phyloP scores from a whole-genome alignment of 2,329 filamentous ascomycete genomes.

The Pseudocercospora crystallina region DNA sequence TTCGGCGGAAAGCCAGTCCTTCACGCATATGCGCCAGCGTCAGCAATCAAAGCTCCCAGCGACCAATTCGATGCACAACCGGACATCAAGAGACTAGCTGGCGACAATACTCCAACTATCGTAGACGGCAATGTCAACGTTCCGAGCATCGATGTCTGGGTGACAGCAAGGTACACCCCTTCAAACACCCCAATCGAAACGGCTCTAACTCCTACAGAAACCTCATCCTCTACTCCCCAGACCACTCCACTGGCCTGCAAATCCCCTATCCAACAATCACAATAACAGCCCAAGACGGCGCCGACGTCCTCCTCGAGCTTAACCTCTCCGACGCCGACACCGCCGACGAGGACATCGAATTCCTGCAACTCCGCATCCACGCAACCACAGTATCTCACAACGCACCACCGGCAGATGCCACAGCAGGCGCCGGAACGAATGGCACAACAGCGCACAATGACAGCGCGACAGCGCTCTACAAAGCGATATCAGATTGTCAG shows the following conservation, averaged over 20 bases:
- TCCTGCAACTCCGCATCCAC: slow-evolving; percentile 67
- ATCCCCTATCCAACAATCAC: slow-evolving; percentile 74
- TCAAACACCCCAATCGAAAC: background rate
- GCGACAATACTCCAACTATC: slow-evolving; percentile 10
- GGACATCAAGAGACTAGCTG: slow-evolving; percentile 27
- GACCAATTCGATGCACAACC: slow-evolving; percentile 55
- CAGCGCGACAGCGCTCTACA: slow-evolving; percentile 55
- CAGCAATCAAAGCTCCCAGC: slow-evolving; percentile 59
- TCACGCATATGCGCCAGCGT: slow-evolving; percentile 58
- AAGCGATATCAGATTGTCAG: slow-evolving; percentile 71
- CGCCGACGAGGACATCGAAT: slow-evolving; percentile 64
- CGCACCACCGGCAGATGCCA: background rate
- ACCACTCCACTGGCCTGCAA: slow-evolving; percentile 59
- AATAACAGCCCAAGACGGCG: slow-evolving; percentile 70
- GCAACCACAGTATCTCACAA: slow-evolving; percentile 40
- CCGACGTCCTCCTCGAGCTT: slow-evolving; percentile 66
- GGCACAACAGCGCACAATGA: slow-evolving; percentile 14
- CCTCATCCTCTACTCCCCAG: slow-evolving; percentile 64
- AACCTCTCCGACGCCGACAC: slow-evolving; percentile 59
- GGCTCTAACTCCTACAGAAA: slow-evolving; percentile 39
- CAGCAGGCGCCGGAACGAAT: slow-evolving; percentile 17
- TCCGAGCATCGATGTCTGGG: slow-evolving; percentile 46
- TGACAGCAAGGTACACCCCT: slow-evolving; percentile 42
- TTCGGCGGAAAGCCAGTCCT: slow-evolving; percentile 70
- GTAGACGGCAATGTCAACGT: slow-evolving; percentile 26